A percentile compares a stretch with the other conserved stretches of the same genome.
Evolutionary conservation across 2,329 filamentous ascomycete species (phyloP).

Genomic region (Alternaria ethzedia): DNA sequence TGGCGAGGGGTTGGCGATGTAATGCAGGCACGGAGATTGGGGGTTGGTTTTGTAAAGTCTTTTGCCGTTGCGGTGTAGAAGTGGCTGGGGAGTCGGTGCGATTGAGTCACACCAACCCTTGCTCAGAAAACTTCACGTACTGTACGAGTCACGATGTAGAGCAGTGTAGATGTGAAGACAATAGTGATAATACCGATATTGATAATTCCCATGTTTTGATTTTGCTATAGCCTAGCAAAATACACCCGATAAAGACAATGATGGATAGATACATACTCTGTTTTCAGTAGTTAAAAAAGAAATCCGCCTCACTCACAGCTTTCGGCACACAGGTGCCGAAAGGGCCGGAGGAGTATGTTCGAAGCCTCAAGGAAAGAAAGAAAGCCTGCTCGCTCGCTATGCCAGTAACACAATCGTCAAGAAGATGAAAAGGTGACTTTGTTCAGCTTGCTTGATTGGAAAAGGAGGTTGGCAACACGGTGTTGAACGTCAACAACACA

Average conservation of each 20-base stretch:
- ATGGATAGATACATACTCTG: slow-evolving; percentile 17
- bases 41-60: background rate
- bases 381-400: slow-evolving; percentile 39
- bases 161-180: background rate
- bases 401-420: slow-evolving; percentile 48
- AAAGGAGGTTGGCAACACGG: background rate
- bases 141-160: background rate
- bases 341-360: slow-evolving; percentile 12
- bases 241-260: background rate
- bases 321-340: background rate
- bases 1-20: background rate
- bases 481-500: slow-evolving; percentile 10
- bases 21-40: background rate
- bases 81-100: background rate
- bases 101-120: background rate
- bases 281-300: slow-evolving; percentile 11
- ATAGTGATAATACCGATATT: slow-evolving; percentile 3
- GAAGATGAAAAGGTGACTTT: slow-evolving; percentile 21
- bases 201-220: slow-evolving; percentile 4
- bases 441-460: background rate
- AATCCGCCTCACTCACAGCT: slow-evolving; percentile 12
- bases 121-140: background rate
- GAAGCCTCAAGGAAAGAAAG: slow-evolving; percentile 14
- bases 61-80: background rate
- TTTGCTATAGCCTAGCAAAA: slow-evolving; percentile 6